These are phyloP conservation scores for Secale cereale DNA, from an alignment of 176 grass and related monocot genomes.

Conservation along the genomic window DNA sequence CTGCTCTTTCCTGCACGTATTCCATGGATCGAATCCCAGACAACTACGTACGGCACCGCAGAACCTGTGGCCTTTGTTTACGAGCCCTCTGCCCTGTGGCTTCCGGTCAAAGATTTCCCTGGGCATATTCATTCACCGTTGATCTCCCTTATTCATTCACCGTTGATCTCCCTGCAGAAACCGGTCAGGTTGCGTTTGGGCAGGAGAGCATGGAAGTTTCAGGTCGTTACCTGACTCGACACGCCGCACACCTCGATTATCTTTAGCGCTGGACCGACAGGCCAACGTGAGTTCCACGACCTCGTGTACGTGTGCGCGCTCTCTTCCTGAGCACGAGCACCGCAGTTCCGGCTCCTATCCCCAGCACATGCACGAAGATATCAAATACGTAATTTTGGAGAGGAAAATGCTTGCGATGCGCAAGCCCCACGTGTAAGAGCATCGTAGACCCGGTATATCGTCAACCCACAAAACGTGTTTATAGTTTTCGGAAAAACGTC, in stretches of 20 bases:
- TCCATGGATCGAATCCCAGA: background rate
- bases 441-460: too few relatives aligned
- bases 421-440: too few relatives aligned
- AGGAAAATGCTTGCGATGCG: background rate
- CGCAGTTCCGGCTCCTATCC: background rate
- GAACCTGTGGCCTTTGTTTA: background rate
- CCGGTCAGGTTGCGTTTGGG: background rate
- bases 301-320: background rate
- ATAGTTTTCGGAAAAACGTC: too few relatives aligned
- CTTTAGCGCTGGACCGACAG: background rate
- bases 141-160: background rate
- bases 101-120: constrained; percentile 34
- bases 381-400: too few relatives aligned
- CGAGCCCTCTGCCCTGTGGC: background rate
- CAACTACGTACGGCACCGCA: background rate
- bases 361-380: background rate
- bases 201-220: constrained; percentile 43
- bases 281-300: background rate
- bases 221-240: constrained; percentile 24
- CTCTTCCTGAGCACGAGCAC: background rate
- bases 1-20: background rate
- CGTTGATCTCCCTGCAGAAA: constrained; percentile 19
- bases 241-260: background rate
- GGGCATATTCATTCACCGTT: background rate
- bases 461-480: too few relatives aligned